These are phyloP conservation scores for Heracleum sosnowskyi DNA, from an alignment of 129 eudicot species.

Conservation along the genomic window DNA sequence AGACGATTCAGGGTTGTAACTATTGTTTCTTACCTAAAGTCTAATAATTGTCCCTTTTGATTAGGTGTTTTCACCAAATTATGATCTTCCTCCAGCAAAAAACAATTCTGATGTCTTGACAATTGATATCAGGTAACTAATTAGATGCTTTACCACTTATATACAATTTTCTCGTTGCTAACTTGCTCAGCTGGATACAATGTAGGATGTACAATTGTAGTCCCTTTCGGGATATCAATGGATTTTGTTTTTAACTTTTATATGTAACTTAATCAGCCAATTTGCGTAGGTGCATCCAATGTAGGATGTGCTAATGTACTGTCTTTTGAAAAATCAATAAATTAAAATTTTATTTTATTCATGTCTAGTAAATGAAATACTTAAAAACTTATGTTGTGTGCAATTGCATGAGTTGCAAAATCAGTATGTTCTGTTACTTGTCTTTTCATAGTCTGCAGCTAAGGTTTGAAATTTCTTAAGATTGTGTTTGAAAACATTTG, in stretches of 20 bases:
- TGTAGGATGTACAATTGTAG: not conserved
- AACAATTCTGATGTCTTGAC: slow-evolving; percentile 51
- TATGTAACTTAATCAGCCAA: not conserved
- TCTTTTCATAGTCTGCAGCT: not conserved
- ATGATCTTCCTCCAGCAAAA: slow-evolving; percentile 53
- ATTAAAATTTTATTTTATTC: too few species aligned
- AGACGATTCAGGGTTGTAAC: not conserved
- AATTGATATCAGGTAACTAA: slow-evolving; percentile 57
- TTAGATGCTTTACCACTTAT: not conserved
- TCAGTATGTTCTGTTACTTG: not conserved
- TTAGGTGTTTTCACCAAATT: slow-evolving; percentile 61
- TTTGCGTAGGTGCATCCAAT: not conserved
- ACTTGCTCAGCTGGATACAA: not conserved
- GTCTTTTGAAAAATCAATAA: not conserved
- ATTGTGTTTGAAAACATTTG: not conserved
- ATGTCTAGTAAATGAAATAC: not conserved
- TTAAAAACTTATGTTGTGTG: not conserved
- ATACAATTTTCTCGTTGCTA: not conserved
- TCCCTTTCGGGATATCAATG: not conserved
- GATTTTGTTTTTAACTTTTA: not conserved
- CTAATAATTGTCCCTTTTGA: not conserved
- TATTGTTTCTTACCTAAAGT: not conserved
- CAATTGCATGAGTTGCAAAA: not conserved
- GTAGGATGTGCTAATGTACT: not conserved
- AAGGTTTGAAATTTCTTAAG: not conserved